Conservation (phyloP, 2,329 filamentous ascomycete genomes). For the Colletotrichum incanum region DNA sequence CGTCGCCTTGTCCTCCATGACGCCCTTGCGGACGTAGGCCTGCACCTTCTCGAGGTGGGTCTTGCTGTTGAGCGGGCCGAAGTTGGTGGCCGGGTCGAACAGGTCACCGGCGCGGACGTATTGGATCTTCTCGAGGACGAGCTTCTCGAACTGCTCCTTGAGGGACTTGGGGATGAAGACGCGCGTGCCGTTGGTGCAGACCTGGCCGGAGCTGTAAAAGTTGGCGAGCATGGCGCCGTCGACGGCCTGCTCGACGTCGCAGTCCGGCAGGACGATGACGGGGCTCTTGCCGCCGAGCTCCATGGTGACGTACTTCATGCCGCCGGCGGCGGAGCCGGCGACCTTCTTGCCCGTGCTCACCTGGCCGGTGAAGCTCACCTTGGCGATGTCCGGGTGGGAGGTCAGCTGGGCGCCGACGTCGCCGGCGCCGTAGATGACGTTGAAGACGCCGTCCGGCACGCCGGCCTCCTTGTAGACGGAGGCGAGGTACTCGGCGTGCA, state of each 20-base stretch:
- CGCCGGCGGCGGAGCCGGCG: slow-evolving; percentile 79
- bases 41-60: slow-evolving; percentile 83
- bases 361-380: slow-evolving; percentile 92
- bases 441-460: slow-evolving; percentile 87
- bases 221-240: slow-evolving; percentile 95
- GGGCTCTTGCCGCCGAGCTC: slow-evolving; percentile 92
- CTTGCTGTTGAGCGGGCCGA: slow-evolving; percentile 85
- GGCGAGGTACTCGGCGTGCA: slow-evolving; percentile 84
- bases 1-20: slow-evolving; percentile 80
- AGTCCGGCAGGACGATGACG: slow-evolving; percentile 84
- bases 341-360: slow-evolving; percentile 88
- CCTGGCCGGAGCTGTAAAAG: slow-evolving; percentile 92
- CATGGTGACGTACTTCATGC: slow-evolving; percentile 94
- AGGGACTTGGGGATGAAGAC: slow-evolving; percentile 83
- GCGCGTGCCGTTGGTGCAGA: slow-evolving; percentile 92
- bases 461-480: slow-evolving; percentile 85
- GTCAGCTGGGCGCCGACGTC: slow-evolving; percentile 84
- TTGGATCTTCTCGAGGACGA: slow-evolving; percentile 81
- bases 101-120: slow-evolving; percentile 84
- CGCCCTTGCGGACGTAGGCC: slow-evolving; percentile 83
- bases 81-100: slow-evolving; percentile 82
- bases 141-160: slow-evolving; percentile 78
- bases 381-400: slow-evolving; percentile 80
- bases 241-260: slow-evolving; percentile 83
- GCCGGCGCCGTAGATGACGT: slow-evolving; percentile 86